Percentiles rank a stretch among this genome's conserved stretches.
These are phyloP conservation scores for Strigomonas culicis DNA, from an alignment of 208 protist genomes.

Conservation along the genomic window DNA sequence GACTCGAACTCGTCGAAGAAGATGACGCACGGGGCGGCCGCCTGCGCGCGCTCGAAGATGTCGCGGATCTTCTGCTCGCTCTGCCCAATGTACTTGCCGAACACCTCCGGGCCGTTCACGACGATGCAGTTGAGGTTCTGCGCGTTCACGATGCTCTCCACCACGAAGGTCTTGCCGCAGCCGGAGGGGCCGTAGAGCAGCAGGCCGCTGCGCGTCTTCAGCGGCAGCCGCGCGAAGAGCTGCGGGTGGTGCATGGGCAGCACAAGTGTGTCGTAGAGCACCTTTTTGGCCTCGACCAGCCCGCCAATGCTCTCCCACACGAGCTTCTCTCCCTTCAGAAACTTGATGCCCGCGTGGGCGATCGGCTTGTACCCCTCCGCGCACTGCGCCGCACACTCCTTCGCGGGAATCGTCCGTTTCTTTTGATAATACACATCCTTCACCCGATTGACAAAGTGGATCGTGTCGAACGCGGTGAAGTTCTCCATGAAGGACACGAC, in stretches of 20 bases:
- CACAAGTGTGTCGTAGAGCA: constrained; percentile 93
- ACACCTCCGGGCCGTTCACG: constrained; percentile 93
- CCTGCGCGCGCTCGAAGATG: constrained; percentile 88
- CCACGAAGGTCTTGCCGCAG: constrained; percentile 90
- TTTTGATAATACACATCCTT: constrained; percentile 10
- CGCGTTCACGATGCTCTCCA: constrained; percentile 74
- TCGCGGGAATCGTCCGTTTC: not conserved
- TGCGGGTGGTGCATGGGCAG: constrained; percentile 92
- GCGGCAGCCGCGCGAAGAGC: constrained; percentile 86
- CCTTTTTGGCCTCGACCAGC: constrained; percentile 90
- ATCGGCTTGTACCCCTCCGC: constrained; percentile 66
- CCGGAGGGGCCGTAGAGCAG: constrained; percentile 92
- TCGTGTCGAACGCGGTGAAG: constrained; percentile 87
- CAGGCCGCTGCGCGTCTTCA: constrained; percentile 90
- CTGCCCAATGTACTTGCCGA: constrained; percentile 94
- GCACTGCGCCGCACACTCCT: constrained; percentile 4
- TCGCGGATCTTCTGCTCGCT: constrained; percentile 92
- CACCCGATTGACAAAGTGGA: constrained; percentile 50
- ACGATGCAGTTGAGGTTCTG: constrained; percentile 87
- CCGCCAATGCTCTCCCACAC: constrained; percentile 89
- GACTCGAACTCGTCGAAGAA: constrained; percentile 96
- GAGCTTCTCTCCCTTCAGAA: constrained; percentile 31
- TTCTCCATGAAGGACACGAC: constrained; percentile 73
- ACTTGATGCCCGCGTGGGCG: constrained; percentile 79
- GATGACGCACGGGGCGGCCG: constrained; percentile 88